Percentiles rank a stretch among this genome's conserved stretches.
phyloP scores from a whole-genome alignment of 176 grass and related monocot species.

The Triticum timopheevii region DNA sequence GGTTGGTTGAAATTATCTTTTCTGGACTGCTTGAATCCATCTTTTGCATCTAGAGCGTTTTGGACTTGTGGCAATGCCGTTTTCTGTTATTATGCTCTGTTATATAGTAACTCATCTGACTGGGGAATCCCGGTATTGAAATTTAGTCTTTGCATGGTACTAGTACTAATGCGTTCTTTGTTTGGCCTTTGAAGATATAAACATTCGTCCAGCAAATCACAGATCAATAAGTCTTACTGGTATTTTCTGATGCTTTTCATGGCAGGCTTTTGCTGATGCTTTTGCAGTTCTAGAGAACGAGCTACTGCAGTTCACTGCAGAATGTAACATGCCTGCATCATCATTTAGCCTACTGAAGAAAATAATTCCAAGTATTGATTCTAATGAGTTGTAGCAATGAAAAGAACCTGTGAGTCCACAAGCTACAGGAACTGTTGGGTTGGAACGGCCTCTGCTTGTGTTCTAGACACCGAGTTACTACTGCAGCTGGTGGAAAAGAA shows the following conservation, averaged over 20 bases:
- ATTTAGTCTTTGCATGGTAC: neutral
- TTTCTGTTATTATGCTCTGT: neutral
- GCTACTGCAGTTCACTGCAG: slow-evolving; percentile 60
- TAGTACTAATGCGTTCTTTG: slow-evolving; percentile 6
- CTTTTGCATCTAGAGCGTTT: slow-evolving; percentile 8
- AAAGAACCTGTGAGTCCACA: neutral
- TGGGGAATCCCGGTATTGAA: slow-evolving; percentile 5
- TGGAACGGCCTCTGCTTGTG: slow-evolving; percentile 18
- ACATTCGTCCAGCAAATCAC: neutral
- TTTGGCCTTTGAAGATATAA: slow-evolving; percentile 12
- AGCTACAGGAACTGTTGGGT: neutral
- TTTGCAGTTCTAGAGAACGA: slow-evolving; percentile 87
- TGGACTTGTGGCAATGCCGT: neutral
- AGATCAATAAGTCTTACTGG: neutral
- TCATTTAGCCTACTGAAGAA: slow-evolving; percentile 76
- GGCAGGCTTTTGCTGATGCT: slow-evolving; percentile 95
- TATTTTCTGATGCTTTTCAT: slow-evolving; percentile 19
- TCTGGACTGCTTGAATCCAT: slow-evolving; percentile 5
- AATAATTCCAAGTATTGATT: slow-evolving; percentile 90
- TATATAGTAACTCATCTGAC: neutral
- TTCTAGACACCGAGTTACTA: neutral
- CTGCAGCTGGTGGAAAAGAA: slow-evolving; percentile 22
- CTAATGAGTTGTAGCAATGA: slow-evolving; percentile 43
- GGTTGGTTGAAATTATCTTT: slow-evolving; percentile 44
- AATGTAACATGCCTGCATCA: slow-evolving; percentile 47